Conservation (phyloP, 306 rosid genomes). For the Fragaria vesca region DNA sequence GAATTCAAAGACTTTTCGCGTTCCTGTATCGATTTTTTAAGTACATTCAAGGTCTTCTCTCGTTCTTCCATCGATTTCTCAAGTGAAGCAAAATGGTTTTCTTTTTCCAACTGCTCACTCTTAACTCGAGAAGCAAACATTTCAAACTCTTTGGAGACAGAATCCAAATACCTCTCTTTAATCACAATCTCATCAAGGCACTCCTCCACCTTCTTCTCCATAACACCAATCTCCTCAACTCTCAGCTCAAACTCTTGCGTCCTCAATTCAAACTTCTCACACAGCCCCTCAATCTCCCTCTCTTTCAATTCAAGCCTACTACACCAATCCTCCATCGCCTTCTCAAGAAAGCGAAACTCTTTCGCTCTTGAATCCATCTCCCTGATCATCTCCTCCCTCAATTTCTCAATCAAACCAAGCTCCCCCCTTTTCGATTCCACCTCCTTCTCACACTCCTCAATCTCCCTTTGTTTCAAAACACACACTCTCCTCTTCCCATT, state of each 20-base stretch:
- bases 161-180: neutral
- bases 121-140: too few relatives aligned
- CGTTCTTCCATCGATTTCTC: neutral
- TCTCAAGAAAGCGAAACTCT: neutral
- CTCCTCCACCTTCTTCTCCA: slow-evolving; percentile 8
- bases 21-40: too few relatives aligned
- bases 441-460: slow-evolving; percentile 16
- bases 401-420: neutral
- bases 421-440: slow-evolving; percentile 2
- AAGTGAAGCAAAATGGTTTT: neutral
- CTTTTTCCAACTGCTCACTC: too few relatives aligned
- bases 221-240: slow-evolving; percentile 6
- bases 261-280: neutral
- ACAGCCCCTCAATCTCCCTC: neutral
- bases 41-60: too few relatives aligned
- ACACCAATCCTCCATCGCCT: neutral
- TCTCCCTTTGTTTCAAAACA: neutral
- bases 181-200: slow-evolving; percentile 18
- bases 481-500: neutral
- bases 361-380: neutral
- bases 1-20: too few relatives aligned
- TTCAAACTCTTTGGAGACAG: too few relatives aligned
- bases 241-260: neutral
- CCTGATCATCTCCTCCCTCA: neutral
- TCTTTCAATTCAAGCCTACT: neutral